phyloP scores from a whole-genome alignment of 1,139 yeast genomes.

The Spathaspora sp. region DNA sequence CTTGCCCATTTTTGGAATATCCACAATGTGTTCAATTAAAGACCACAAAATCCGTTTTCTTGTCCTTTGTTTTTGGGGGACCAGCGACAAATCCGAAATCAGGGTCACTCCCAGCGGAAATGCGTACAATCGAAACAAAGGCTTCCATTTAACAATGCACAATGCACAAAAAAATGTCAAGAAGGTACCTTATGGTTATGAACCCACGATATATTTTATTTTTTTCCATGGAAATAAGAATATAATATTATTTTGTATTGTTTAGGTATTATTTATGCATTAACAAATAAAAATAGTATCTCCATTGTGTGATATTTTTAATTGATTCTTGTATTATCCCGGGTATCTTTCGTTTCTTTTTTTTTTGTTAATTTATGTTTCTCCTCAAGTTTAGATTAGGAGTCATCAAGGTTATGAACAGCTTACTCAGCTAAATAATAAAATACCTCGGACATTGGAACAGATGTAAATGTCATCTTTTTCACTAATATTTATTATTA shows the following conservation, averaged over 20 bases:
- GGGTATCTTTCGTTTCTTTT: background rate
- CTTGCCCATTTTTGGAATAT: background rate
- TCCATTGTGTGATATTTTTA: background rate
- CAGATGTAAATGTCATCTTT: too few relatives aligned
- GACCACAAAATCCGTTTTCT: background rate
- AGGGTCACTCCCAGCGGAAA: background rate
- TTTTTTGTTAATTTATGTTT: background rate
- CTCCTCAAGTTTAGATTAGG: background rate
- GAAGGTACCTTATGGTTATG: background rate
- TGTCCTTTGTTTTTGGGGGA: background rate
- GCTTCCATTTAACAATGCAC: background rate
- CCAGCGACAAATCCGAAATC: background rate
- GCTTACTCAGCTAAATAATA: too few relatives aligned
- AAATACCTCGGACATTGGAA: too few relatives aligned
- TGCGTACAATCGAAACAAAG: background rate
- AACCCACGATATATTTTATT: background rate
- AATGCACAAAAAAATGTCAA: background rate
- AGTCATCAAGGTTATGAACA: background rate
- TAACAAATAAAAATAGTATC: background rate
- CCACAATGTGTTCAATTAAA: background rate
- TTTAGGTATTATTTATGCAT: too few relatives aligned
- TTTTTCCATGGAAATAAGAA: background rate
- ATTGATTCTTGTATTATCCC: background rate
- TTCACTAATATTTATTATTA: too few relatives aligned
- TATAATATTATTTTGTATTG: too few relatives aligned